Base-by-base conservation (phyloP, 148 eudicot species). In the Gaultheria prostrata region DNA sequence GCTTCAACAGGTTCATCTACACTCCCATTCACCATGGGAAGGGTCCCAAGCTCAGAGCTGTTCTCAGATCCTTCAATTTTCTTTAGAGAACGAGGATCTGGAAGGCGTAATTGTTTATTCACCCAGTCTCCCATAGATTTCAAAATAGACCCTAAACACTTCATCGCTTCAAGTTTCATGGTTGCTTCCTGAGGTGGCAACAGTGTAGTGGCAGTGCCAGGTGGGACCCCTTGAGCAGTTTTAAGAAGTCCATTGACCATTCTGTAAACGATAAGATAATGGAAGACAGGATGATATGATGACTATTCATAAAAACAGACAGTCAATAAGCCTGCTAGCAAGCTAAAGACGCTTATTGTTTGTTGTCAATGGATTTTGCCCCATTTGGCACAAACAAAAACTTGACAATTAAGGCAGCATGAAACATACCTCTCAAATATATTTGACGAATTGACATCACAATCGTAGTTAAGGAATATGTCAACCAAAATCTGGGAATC, bases 241-340 rank as follows among this genome's bases (percentile, higher is more conserved):
- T 97, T 97, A 82, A 95, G 97, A 87, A 97, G 99, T 82, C 99
- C 99, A 89, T 95, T 97, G 80, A 97, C 98, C 98, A 95, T 92
- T 91, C 99, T 97, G 93, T 79, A 89, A 69, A 61, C 30, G 80
- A 56, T 21, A 56, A 80, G 50, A 30, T 26, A 74, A 57, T n/a
- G 77, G 28, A 35, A 15, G 43, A 69, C 15, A 9, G 53, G 53
- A 81, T 11, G 59, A 3, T 15, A 69, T 81, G 30, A 15, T 45
- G 14, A 49, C 49, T 15, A 50, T 50, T 50, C 3, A 69, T 24
- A 33, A 3, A 3, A 2, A 78, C 1, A 39, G 43, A 82, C 20
- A 80, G 69, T 43, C 53, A 82, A 53, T 51, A 77, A 28, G 7
- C 43, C 43, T 39, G 11, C 17, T 20, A 33, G 51, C 51, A 32